Evolutionary conservation across 31 red algal genomes (phyloP), one percentile per base, ranked within the genome.

Genomic region (Bonnemaisonia californica): DNA sequence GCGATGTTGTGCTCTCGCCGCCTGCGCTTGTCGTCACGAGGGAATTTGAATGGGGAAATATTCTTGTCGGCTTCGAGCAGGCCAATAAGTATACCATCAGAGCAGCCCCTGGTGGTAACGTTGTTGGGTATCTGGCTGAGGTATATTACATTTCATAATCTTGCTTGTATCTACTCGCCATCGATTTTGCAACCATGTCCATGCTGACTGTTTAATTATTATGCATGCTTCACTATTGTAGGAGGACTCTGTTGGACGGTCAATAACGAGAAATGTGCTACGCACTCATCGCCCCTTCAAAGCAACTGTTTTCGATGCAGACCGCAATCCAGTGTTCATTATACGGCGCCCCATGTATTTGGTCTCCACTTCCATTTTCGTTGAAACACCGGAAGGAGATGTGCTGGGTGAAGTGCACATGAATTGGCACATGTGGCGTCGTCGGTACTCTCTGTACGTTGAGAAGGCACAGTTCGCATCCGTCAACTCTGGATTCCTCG

Each of bases 61-160:
- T 98, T 41, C 55, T 98, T 19, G 45, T 98, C 58, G 95, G 95
- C n/a, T 98, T 91, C 54, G 95, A 98, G 75, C 95, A 98, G 73
- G 95, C 95, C 9, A 98, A 98, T 62, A 89, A 90, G 71, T 98
- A 98, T 41, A 85, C 95, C 0, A 85, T 98, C 24, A 83, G 92
- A 19, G 85, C 92, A 5, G 89, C 94, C 3, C 94, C 94, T 22
- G 95, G 90, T 34, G 95, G 95, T 28, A 28, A 83, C 34, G 78
- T 98, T 2, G 95, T 92, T 16, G 95, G 95, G 0, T 98, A 83
- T 42, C 77, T 98, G 23, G 95, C 95, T 31, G 95, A 98, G 74
- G 84, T 88, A n/a, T n/a, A n/a, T n/a, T n/a, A n/a, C n/a, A n/a
- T n/a, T n/a, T n/a, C n/a, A n/a, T n/a, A n/a, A n/a, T n/a, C n/a